Evolutionary conservation across 805 yeast species (phyloP).

Genomic region (Kluyveromyces siamensis): DNA sequence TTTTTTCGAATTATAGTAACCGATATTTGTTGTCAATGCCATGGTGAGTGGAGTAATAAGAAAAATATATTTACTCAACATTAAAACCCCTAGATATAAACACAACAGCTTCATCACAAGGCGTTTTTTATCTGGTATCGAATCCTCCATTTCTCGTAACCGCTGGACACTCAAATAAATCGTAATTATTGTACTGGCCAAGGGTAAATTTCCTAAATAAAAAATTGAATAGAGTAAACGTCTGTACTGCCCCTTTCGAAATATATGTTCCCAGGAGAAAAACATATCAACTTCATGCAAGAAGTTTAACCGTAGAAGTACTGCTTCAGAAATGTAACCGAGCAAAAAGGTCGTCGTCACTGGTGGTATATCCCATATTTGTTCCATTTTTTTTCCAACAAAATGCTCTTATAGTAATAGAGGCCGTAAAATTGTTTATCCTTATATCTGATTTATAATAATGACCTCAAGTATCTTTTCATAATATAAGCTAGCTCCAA

Average conservation of each 20-base stretch:
- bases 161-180: neutral
- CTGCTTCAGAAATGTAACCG: neutral
- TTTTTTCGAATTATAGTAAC: constrained; percentile 1
- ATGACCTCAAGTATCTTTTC: neutral
- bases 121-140: neutral
- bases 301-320: constrained; percentile 9
- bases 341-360: constrained; percentile 27
- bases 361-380: constrained; percentile 23
- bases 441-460: neutral
- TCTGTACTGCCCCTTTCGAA: constrained; percentile 31
- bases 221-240: constrained; percentile 32
- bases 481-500: neutral
- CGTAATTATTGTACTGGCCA: neutral
- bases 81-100: neutral
- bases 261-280: constrained; percentile 32
- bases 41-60: neutral
- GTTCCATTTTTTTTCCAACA: neutral
- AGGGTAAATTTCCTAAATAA: constrained; percentile 29
- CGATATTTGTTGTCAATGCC: neutral
- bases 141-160: neutral
- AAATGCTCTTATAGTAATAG: neutral
- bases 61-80: neutral
- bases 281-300: constrained; percentile 25
- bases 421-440: neutral
- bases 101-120: neutral